These are phyloP conservation scores for Pseudogymnoascus sp. DNA, from an alignment of 2,329 filamentous ascomycete species.

Conservation along the genomic window DNA sequence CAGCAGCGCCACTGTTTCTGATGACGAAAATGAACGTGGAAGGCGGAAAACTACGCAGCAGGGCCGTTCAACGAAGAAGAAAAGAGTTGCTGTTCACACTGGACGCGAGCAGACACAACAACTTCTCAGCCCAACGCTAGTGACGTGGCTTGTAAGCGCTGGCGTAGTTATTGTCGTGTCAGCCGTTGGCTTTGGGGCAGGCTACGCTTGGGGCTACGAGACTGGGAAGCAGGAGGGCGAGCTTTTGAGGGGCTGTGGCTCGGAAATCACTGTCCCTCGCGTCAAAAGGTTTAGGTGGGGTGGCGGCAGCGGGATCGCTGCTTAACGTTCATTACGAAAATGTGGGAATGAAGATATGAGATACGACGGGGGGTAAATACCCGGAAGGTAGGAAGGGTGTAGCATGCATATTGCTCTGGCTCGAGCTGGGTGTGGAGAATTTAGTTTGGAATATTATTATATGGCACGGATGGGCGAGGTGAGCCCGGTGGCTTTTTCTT, in stretches of 20 bases:
- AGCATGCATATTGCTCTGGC: not conserved
- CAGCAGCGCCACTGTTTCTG: not conserved
- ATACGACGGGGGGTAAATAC: not conserved
- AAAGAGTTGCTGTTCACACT: conserved; percentile 31
- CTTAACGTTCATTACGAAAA: conserved; percentile 1
- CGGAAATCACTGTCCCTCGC: conserved; percentile 28
- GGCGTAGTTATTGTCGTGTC: conserved; percentile 62
- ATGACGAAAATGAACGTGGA: not conserved
- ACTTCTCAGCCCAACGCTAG: conserved; percentile 51
- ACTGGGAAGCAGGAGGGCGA: conserved; percentile 52
- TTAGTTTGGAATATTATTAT: not conserved
- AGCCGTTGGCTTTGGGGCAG: conserved; percentile 62
- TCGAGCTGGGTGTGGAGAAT: not conserved
- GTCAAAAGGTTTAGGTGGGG: conserved; percentile 12
- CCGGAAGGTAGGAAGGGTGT: not conserved
- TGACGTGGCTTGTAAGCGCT: conserved; percentile 58
- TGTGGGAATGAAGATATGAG: not conserved
- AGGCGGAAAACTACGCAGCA: not conserved
- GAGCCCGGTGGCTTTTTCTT: not conserved
- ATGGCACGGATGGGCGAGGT: not conserved
- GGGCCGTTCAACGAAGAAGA: conserved; percentile 38
- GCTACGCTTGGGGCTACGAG: conserved; percentile 61
- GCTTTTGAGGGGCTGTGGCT: conserved; percentile 30
- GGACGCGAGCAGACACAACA: conserved; percentile 12
- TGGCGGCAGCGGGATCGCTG: conserved; percentile 8